These are phyloP conservation scores for Prunus yedoensis DNA, from an alignment of 331 rosid genomes.

Conservation along the genomic window DNA sequence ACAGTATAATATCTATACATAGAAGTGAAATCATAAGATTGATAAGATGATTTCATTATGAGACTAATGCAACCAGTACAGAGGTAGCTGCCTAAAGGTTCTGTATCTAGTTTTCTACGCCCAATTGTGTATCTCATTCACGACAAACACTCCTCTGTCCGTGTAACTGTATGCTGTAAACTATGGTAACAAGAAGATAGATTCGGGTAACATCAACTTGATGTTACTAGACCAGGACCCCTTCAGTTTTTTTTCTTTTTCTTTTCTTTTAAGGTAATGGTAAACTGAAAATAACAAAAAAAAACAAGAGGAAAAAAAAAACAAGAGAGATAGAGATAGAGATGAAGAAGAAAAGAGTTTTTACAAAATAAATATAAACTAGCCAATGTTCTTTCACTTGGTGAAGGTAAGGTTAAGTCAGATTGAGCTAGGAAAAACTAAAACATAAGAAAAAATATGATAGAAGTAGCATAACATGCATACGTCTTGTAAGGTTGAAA, in stretches of 20 bases:
- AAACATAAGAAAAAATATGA: background rate
- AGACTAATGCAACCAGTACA: background rate
- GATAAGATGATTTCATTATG: background rate
- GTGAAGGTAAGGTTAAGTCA: background rate
- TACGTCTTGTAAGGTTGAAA: conserved; percentile 73
- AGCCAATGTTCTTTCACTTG: background rate
- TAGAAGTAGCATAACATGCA: conserved; percentile 35
- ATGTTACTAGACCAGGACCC: background rate
- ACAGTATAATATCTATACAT: conserved; percentile 10
- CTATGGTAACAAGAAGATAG: background rate
- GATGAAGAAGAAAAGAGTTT: no score
- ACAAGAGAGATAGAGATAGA: background rate
- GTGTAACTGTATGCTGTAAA: background rate
- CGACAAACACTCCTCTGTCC: background rate
- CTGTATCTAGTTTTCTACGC: background rate
- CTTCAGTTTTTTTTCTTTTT: no score
- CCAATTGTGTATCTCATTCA: background rate
- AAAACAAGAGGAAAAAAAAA: no score
- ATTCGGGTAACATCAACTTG: background rate
- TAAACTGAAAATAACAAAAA: no score
- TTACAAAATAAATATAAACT: background rate
- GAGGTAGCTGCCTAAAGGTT: background rate
- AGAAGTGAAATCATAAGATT: background rate
- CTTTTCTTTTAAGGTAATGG: no score
- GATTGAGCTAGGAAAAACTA: background rate